Conservation (phyloP, 176 grass and related monocot genomes). For the Carex kokanica region DNA sequence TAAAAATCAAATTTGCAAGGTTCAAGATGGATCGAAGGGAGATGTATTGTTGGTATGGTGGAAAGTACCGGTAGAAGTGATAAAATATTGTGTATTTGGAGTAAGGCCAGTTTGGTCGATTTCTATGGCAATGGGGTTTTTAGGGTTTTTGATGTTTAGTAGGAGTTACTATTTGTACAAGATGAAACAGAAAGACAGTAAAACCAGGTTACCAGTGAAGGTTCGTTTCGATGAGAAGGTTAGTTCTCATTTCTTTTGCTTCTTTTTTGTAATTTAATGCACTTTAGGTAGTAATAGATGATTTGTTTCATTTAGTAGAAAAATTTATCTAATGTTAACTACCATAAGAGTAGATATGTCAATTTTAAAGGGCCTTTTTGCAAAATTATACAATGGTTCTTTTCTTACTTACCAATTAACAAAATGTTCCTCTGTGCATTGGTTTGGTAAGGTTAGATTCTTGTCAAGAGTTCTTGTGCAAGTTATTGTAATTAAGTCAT, state of each 20-base stretch:
- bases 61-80: constrained; percentile 16
- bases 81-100: constrained; percentile 25
- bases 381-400: background rate
- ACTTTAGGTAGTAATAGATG: background rate
- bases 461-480: background rate
- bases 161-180: constrained; percentile 18
- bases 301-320: background rate
- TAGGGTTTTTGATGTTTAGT: constrained; percentile 29
- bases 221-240: constrained; percentile 30
- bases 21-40: background rate
- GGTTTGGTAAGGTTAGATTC: background rate
- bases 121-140: constrained; percentile 26
- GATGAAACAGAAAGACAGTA: constrained; percentile 21
- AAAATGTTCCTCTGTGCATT: background rate
- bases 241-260: background rate
- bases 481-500: background rate
- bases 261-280: background rate
- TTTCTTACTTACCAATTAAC: constrained; percentile 6
- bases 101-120: constrained; percentile 25
- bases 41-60: constrained; percentile 16
- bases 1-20: no score
- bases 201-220: constrained; percentile 5
- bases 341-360: background rate
- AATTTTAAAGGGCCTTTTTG: background rate
- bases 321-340: background rate